These are phyloP conservation scores for Arthrobotrys musiformis DNA, from an alignment of 2,329 filamentous ascomycete genomes.

Conservation along the genomic window DNA sequence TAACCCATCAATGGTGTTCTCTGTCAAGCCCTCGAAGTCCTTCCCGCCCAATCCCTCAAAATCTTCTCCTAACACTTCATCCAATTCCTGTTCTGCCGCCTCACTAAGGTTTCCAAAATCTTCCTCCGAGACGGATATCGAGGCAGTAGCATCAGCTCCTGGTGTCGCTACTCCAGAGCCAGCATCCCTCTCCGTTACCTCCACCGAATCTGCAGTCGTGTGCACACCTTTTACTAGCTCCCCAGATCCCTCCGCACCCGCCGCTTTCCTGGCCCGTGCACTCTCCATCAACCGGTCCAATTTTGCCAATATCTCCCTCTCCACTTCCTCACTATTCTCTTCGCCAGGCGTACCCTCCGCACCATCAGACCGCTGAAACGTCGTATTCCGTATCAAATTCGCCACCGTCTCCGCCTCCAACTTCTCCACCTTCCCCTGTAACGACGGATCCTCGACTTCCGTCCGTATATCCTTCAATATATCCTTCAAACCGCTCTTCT, in stretches of 20 bases:
- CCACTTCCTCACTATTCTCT: not conserved
- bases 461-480: not conserved
- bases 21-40: not conserved
- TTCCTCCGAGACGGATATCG: not conserved
- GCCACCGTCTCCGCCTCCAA: constrained; percentile 1
- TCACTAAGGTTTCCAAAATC: not conserved
- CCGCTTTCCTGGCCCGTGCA: not conserved
- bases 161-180: not conserved
- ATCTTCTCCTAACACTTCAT: not conserved
- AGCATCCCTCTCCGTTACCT: not conserved
- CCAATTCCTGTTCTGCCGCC: not conserved
- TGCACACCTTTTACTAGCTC: not conserved
- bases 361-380: not conserved
- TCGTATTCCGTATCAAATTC: not conserved
- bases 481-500: not conserved
- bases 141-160: not conserved
- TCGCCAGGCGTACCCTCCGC: not conserved
- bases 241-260: not conserved
- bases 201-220: not conserved
- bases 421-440: constrained; percentile 5
- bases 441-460: not conserved
- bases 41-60: not conserved
- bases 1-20: not conserved
- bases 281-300: not conserved
- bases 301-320: not conserved